phyloP scores from a whole-genome alignment of 2,329 filamentous ascomycete genomes.

The Chaetomiaceae sp. region DNA sequence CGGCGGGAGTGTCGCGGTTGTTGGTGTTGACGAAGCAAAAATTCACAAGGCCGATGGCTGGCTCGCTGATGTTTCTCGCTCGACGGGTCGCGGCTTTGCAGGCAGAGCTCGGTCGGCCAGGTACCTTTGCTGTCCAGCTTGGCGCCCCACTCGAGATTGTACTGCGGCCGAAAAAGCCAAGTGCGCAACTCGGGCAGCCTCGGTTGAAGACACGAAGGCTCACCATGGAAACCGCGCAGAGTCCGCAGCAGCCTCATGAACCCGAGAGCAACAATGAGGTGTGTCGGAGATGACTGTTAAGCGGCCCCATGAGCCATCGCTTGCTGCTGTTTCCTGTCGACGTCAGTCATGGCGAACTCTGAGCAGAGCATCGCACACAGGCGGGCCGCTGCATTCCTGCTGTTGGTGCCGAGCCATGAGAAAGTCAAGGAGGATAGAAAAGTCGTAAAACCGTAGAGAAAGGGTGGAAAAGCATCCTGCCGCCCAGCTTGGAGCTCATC shows the following conservation, averaged over 20 bases:
- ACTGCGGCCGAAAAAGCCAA: conserved; percentile 11
- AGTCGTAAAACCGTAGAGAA: not conserved
- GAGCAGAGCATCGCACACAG: not conserved
- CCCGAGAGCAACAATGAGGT: too few relatives aligned
- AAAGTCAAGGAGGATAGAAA: not conserved
- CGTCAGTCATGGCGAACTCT: not conserved
- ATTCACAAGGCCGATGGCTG: conserved; percentile 24
- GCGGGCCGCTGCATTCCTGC: not conserved
- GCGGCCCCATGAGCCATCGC: too few relatives aligned
- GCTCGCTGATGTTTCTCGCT: conserved; percentile 24
- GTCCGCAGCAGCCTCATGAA: too few relatives aligned
- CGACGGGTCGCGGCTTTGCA: conserved; percentile 21
- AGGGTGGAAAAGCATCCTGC: not conserved
- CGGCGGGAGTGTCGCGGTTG: conserved; percentile 19
- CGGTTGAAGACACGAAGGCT: too few relatives aligned
- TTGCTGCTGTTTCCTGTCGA: not conserved
- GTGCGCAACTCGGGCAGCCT: conserved; percentile 2
- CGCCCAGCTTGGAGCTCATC: not conserved
- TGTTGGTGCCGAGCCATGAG: not conserved
- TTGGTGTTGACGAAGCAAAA: conserved; percentile 31
- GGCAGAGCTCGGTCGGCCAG: conserved; percentile 4
- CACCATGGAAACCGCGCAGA: too few relatives aligned
- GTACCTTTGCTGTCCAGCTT: conserved; percentile 4
- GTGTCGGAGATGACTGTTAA: too few relatives aligned
- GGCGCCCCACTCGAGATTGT: conserved; percentile 7